These are phyloP conservation scores for Mrakia blollopis DNA, from an alignment of 768 basidiomycete genomes.

Conservation along the genomic window DNA sequence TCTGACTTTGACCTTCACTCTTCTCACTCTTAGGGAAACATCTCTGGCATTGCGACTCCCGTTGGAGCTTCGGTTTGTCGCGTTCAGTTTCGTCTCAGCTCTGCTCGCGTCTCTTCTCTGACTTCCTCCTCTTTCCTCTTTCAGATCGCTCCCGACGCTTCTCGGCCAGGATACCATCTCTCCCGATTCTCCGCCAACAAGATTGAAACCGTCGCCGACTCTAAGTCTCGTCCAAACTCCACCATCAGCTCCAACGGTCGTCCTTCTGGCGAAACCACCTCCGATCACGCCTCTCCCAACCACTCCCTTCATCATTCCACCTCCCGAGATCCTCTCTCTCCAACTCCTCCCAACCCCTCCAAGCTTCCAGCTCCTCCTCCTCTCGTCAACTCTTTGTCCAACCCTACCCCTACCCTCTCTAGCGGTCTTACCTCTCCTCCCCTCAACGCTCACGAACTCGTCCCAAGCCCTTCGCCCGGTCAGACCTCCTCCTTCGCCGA, in stretches of 20 bases:
- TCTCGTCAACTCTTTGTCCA: background rate
- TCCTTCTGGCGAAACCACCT: slow-evolving; percentile 1
- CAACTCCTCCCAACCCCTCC: background rate
- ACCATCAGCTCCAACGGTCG: slow-evolving; percentile 4
- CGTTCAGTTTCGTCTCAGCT: background rate
- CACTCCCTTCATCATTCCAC: background rate
- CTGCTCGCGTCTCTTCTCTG: slow-evolving; percentile 17
- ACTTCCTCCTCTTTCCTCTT: slow-evolving; percentile 15
- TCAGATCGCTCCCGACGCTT: slow-evolving; percentile 54
- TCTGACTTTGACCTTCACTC: background rate
- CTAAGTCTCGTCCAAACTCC: slow-evolving; percentile 19
- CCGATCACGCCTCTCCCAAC: background rate
- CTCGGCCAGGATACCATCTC: slow-evolving; percentile 61
- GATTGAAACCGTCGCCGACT: slow-evolving; percentile 31
- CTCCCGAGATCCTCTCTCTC: slow-evolving; percentile 11
- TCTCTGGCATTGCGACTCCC: slow-evolving; percentile 61
- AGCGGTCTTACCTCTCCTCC: background rate
- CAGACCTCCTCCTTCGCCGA: slow-evolving; percentile 27
- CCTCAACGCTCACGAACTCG: background rate
- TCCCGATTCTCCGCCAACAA: slow-evolving; percentile 51
- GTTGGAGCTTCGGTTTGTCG: slow-evolving; percentile 35
- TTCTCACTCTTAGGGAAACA: slow-evolving; percentile 46
- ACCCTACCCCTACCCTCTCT: background rate
- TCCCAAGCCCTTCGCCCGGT: background rate
- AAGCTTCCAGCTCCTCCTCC: background rate